These are phyloP conservation scores for Mortierella sp. DNA, from an alignment of 371 early-diverging fungal genomes.

Conservation along the genomic window DNA sequence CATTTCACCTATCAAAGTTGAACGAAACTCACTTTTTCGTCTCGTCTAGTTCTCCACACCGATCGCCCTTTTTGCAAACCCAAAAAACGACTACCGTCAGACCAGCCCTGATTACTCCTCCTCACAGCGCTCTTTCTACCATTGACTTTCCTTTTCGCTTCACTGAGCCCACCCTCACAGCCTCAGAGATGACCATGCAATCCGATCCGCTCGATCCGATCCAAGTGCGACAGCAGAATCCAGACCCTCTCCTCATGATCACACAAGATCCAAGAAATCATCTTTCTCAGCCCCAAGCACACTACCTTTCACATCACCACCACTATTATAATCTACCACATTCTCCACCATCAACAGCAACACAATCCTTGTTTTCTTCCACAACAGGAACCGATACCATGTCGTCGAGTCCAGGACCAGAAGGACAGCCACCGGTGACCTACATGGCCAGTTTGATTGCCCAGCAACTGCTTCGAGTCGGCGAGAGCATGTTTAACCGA, in stretches of 20 bases:
- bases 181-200: neutral
- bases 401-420: neutral
- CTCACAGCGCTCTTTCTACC: neutral
- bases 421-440: conserved; percentile 22
- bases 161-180: neutral
- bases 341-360: neutral
- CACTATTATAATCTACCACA: neutral
- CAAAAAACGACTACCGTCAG: neutral
- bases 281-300: neutral
- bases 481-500: conserved; percentile 36
- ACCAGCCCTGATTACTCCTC: neutral
- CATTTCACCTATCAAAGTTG: neutral
- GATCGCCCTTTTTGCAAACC: neutral
- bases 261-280: neutral
- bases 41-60: neutral
- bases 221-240: neutral
- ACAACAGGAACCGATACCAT: neutral
- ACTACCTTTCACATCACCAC: neutral
- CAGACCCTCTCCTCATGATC: no score
- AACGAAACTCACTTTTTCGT: neutral
- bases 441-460: conserved; percentile 39
- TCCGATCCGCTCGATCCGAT: neutral
- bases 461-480: conserved; percentile 16
- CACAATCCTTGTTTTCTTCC: neutral
- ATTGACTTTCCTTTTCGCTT: neutral